Conservation (phyloP, 2,329 filamentous ascomycete genomes). For the Penicillium hordei region DNA sequence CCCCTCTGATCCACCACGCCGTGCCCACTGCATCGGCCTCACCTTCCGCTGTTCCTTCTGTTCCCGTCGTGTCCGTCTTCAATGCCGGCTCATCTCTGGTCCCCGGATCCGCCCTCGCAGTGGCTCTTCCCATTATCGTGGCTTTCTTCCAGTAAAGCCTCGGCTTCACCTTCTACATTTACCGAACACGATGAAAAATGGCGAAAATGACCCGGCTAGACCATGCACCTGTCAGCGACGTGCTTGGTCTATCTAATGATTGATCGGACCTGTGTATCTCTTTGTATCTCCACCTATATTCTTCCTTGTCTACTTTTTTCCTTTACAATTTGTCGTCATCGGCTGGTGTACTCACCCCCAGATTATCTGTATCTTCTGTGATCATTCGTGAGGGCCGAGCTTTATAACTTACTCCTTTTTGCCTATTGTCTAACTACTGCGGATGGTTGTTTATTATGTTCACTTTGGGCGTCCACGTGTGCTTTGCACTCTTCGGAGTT, state of each 20-base stretch:
- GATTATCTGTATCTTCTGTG: constrained; percentile 6
- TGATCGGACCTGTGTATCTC: constrained; percentile 2
- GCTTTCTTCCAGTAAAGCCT: constrained; percentile 19
- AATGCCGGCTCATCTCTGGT: constrained; percentile 22
- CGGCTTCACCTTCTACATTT: neutral
- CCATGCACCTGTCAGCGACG: neutral
- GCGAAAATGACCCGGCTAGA: neutral
- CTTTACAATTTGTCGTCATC: neutral
- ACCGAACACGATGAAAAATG: neutral
- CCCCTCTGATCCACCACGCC: constrained; percentile 20
- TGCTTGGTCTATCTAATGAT: constrained; percentile 8
- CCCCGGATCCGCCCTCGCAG: constrained; percentile 17
- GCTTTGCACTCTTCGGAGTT: constrained; percentile 3
- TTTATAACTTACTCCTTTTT: neutral
- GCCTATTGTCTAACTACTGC: neutral
- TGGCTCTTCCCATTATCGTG: constrained; percentile 20
- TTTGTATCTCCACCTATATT: neutral
- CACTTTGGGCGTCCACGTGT: neutral
- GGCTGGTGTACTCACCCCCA: constrained; percentile 9
- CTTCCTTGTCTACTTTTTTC: constrained; percentile 6
- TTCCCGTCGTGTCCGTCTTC: constrained; percentile 14
- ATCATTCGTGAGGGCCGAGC: neutral
- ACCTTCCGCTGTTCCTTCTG: neutral
- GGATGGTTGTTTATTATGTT: neutral
- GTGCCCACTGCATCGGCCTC: constrained; percentile 13